phyloP scores from a whole-genome alignment of 805 yeast species.

The Candida mattraensis region DNA sequence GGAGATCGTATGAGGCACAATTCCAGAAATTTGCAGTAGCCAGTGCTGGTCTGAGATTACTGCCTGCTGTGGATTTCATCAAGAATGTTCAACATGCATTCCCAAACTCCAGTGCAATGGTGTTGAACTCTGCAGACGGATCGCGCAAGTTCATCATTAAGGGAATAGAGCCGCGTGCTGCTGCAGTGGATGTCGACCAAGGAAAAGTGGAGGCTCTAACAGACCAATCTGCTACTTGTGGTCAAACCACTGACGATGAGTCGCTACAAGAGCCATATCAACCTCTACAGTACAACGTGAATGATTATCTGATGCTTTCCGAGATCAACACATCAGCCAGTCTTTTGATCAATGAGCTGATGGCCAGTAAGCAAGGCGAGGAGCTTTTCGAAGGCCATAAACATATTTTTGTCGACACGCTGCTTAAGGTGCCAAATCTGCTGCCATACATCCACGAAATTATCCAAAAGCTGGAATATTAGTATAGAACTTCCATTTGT shows the following conservation, averaged over 20 bases:
- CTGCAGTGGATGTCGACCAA: conserved; percentile 47
- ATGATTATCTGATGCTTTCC: conserved; percentile 34
- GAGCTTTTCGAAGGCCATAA: conserved; percentile 34
- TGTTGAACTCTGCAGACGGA: conserved; percentile 63
- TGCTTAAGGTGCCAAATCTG: conserved; percentile 37
- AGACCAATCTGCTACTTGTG: conserved; percentile 14
- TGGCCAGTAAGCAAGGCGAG: conserved; percentile 32
- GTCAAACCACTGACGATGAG: conserved; percentile 15
- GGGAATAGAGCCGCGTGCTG: conserved; percentile 86
- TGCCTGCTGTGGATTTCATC: conserved; percentile 96
- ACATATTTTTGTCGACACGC: conserved; percentile 32
- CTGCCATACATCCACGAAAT: conserved; percentile 27
- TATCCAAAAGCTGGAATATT: conserved; percentile 24
- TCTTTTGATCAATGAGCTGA: conserved; percentile 36
- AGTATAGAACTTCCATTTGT: conserved; percentile 1
- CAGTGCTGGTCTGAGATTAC: conserved; percentile 44
- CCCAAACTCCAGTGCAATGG: conserved; percentile 90
- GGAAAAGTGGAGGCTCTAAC: conserved; percentile 44
- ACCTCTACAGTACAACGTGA: conserved; percentile 33
- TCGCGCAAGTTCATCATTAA: conserved; percentile 84
- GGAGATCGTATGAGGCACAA: conserved; percentile 92
- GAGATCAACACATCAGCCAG: conserved; percentile 42
- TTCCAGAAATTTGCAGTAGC: conserved; percentile 64
- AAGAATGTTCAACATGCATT: conserved; percentile 91
- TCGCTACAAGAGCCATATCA: conserved; percentile 32